Conservation (phyloP, 2,329 filamentous ascomycete species). For the Escovopsis sp. region DNA sequence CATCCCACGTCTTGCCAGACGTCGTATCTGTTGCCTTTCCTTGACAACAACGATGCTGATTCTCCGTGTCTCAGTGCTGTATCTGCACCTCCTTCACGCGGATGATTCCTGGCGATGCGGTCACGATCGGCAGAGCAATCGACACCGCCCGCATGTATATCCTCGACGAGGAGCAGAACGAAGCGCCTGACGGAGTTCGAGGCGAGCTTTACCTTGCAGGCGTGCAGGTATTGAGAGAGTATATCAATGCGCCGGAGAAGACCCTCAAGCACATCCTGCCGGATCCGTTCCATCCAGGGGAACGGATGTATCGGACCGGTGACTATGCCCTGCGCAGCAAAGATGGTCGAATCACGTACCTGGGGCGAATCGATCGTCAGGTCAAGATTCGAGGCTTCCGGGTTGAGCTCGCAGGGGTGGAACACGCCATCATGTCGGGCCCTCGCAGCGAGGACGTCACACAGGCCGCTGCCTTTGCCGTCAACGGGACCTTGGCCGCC, state of each 20-base stretch:
- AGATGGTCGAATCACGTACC: background rate
- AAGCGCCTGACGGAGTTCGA: background rate
- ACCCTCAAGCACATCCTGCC: background rate
- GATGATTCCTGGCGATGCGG: conserved; percentile 1
- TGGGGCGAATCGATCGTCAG: conserved; percentile 3
- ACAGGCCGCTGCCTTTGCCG: conserved; percentile 1
- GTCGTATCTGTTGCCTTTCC: background rate
- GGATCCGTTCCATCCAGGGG: background rate
- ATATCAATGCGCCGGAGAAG: conserved; percentile 2
- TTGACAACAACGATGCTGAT: background rate
- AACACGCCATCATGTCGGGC: conserved; percentile 1
- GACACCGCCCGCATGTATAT: conserved; percentile 3
- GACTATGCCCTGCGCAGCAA: conserved; percentile 1
- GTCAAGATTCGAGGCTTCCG: conserved; percentile 6
- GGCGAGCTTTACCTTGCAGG: conserved; percentile 3
- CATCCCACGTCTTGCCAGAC: too few species aligned
- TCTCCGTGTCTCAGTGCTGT: background rate
- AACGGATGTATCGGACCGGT: conserved; percentile 3
- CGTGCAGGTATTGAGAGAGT: background rate
- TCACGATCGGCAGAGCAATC: conserved; percentile 1
- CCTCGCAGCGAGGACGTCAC: background rate
- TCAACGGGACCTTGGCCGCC: conserved; percentile 1
- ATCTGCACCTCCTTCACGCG: conserved; percentile 2
- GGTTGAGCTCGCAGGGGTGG: conserved; percentile 4
- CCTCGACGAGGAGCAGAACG: conserved; percentile 1